Conservation (phyloP, 345 rosid species). For the Brassica rapa region DNA sequence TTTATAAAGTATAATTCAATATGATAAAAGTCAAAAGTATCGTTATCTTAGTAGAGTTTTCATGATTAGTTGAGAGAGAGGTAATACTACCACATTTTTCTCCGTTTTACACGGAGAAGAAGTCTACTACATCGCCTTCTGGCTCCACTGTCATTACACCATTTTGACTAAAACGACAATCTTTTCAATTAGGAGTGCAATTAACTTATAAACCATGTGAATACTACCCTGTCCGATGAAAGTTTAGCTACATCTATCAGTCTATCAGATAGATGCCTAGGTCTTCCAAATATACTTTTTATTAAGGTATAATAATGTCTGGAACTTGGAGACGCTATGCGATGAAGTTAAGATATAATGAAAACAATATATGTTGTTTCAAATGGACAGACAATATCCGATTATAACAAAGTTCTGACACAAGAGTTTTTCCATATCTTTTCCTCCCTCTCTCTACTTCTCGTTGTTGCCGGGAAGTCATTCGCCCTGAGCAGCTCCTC, state of each 20-base stretch:
- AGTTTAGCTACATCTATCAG: background rate
- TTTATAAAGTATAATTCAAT: background rate
- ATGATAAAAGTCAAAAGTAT: background rate
- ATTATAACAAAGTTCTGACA: conserved; percentile 34
- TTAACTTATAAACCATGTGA: background rate
- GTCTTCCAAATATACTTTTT: background rate
- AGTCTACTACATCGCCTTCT: background rate
- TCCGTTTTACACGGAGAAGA: background rate
- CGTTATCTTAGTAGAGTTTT: background rate
- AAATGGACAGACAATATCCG: conserved; percentile 26
- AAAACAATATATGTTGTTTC: conserved; percentile 13
- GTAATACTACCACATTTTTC: background rate
- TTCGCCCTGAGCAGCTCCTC: conserved; percentile 56
- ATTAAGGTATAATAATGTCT: background rate
- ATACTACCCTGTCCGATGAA: background rate
- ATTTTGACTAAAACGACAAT: background rate
- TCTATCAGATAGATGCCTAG: background rate
- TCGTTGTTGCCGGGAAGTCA: conserved; percentile 45
- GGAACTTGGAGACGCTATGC: conserved; percentile 10
- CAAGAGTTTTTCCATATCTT: conserved; percentile 17
- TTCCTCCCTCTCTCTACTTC: conserved; percentile 30
- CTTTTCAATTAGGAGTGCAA: background rate
- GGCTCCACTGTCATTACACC: background rate
- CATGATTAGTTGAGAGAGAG: background rate
- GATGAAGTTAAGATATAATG: conserved; percentile 22